A percentile compares a stretch with the other conserved stretches of the same genome.
phyloP scores from a whole-genome alignment of 305 asterid species.

The Caryopteris hybrid region DNA sequence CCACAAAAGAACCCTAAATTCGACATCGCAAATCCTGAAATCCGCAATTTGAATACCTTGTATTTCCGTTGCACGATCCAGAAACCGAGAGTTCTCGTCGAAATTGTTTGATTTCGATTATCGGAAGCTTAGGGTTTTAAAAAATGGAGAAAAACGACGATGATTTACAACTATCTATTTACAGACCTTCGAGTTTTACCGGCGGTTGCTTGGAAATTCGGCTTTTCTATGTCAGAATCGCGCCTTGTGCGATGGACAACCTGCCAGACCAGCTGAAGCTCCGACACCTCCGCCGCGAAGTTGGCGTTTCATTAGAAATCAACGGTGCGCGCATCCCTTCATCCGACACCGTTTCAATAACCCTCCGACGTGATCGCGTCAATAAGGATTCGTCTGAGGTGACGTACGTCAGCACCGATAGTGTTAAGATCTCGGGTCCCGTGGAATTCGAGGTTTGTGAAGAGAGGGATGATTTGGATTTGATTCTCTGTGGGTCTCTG shows the following conservation, averaged over 20 bases:
- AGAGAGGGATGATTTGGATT: conserved; percentile 38
- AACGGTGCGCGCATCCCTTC: conserved; percentile 57
- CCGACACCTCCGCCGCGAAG: conserved; percentile 69
- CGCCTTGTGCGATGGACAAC: conserved; percentile 57
- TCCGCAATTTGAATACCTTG: conserved; percentile 4
- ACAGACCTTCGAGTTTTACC: conserved; percentile 52
- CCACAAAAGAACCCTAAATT: conserved; percentile 21
- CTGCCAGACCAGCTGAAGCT: conserved; percentile 61
- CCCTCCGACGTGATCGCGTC: conserved; percentile 70
- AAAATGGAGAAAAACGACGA: conserved; percentile 48
- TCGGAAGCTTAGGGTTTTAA: conserved; percentile 20
- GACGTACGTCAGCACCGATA: conserved; percentile 69
- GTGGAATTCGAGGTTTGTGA: conserved; percentile 74
- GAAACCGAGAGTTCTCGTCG: neutral
- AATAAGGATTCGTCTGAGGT: conserved; percentile 72
- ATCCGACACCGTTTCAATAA: conserved; percentile 44
- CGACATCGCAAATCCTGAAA: conserved; percentile 2
- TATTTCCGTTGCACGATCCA: neutral
- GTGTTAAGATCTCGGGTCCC: conserved; percentile 64
- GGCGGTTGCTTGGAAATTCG: conserved; percentile 79
- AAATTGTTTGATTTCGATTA: neutral
- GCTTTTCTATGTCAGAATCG: conserved; percentile 61
- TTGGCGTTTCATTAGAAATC: conserved; percentile 59
- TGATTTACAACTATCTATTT: conserved; percentile 50
- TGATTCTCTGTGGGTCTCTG: conserved; percentile 75